Evolutionary conservation across 768 basidiomycete genomes (phyloP), one percentile per base, ranked within the genome.

Genomic region (Hydnomerulius pinastri): DNA sequence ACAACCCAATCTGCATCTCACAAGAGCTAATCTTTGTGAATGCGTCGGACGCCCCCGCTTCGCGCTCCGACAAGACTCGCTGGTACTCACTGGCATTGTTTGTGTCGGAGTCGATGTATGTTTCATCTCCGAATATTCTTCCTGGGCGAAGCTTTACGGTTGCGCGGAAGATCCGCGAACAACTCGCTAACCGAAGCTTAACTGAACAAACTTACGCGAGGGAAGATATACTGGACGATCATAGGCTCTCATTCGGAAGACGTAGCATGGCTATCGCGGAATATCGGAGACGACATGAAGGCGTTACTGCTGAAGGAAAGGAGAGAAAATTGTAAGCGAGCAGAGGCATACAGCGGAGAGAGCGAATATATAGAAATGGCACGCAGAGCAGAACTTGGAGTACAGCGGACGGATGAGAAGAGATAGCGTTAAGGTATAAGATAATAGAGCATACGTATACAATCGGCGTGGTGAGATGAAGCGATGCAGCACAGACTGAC

Each of bases 401-500:
- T 64, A 56, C 56, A 66, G 21, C 32, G 43, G 39, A 44, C 42
- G 37, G n/a, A n/a, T n/a, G 33, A 39, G 33, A 29, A 54, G 53
- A 48, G 55, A 61, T 70, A 62, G 55, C 50, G 37, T 63, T 67
- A 68, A 62, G 39, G 35, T 56, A 70, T 70, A 68, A 70, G 28
- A 58, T 69, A 66, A 58, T 57, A 61, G 41, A 53, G 52, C n/a
- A 41, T 68, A 59, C 24, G 57, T 64, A 62, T 65, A 54, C 56
- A 67, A 60, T 54, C 18, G 39, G 7, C 11, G 38, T 37, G 39
- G 41, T 37, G 39, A 51, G 56, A 61, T 63, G 33, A 59, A 60
- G 58, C 60, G 51, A 39, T 43, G 32, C 13, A 38, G 40, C 43
- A 46, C 27, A 15, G 43, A 27, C 20, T 8, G 29, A n/a, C n/a